Evolutionary conservation across 495 filamentous ascomycete species (phyloP).

Genomic region (Aspergillus cavernicola): DNA sequence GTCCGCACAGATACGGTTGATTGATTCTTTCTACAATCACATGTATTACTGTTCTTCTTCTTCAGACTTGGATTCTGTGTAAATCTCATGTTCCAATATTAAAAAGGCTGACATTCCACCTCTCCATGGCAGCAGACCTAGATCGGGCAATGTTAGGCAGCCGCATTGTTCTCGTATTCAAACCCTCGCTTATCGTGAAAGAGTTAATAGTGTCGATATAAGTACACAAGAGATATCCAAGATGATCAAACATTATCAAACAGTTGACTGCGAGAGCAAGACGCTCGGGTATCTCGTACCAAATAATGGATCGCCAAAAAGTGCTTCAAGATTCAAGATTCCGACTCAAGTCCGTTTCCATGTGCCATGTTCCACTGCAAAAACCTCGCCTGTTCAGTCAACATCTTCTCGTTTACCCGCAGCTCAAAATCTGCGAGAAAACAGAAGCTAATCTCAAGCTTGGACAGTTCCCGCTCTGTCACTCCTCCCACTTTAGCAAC

Average conservation of each 20-base stretch:
- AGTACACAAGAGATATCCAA: slow-evolving; percentile 1
- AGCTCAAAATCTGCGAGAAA: slow-evolving; percentile 80
- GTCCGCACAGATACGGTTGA: too few relatives aligned
- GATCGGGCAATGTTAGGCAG: slow-evolving; percentile 10
- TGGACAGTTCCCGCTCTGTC: slow-evolving; percentile 68
- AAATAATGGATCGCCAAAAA: background rate
- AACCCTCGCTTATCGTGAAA: slow-evolving; percentile 3
- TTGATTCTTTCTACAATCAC: too few relatives aligned
- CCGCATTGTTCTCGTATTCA: slow-evolving; percentile 10
- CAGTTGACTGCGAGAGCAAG: background rate
- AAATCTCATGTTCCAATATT: too few relatives aligned
- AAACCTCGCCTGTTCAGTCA: slow-evolving; percentile 44
- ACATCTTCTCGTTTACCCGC: slow-evolving; percentile 60
- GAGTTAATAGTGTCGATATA: background rate
- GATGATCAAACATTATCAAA: background rate
- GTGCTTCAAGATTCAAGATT: background rate
- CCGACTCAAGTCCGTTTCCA: background rate
- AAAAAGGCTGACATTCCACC: too few relatives aligned
- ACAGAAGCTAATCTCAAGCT: slow-evolving; percentile 88
- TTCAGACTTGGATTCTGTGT: too few relatives aligned
- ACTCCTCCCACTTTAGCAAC: slow-evolving; percentile 91
- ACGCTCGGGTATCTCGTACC: background rate
- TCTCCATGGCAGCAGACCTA: too few relatives aligned
- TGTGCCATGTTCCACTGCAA: slow-evolving; percentile 15
- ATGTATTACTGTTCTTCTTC: too few relatives aligned